phyloP scores from a whole-genome alignment of 2,329 filamentous ascomycete genomes.

The Microdochium trichocladiopsis region DNA sequence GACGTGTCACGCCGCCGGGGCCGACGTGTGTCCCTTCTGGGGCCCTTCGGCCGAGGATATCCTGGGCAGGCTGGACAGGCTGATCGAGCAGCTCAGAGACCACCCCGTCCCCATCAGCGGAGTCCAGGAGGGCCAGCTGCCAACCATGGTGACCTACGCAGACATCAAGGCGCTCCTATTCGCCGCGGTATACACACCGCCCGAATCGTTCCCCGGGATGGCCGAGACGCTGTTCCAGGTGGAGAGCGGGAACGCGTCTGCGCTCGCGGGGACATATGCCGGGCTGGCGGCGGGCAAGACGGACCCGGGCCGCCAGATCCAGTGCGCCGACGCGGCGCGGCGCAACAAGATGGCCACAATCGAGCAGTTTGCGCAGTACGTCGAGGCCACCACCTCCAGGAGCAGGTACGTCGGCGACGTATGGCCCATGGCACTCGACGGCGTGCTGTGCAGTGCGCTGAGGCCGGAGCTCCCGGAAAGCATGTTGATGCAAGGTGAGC shows the following conservation, averaged over 20 bases:
- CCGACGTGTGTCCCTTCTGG: conserved; percentile 19
- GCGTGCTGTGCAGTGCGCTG: conserved; percentile 16
- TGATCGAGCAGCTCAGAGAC: conserved; percentile 15
- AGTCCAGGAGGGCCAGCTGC: conserved; percentile 7
- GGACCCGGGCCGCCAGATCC: conserved; percentile 14
- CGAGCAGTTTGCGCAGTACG: conserved; percentile 15
- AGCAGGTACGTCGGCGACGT: conserved; percentile 24
- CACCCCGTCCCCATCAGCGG: conserved; percentile 16
- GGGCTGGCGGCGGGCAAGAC: conserved; percentile 1
- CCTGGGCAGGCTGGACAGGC: conserved; percentile 13
- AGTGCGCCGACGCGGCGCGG: conserved; percentile 19
- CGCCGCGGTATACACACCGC: conserved; percentile 12
- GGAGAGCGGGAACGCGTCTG: conserved; percentile 17
- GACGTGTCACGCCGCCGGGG: conserved; percentile 16
- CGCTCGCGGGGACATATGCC: conserved; percentile 13
- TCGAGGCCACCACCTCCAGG: conserved; percentile 13
- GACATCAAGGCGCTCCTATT: conserved; percentile 20
- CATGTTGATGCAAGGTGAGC: conserved; percentile 16
- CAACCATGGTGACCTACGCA: conserved; percentile 16
- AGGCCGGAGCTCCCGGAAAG: conserved; percentile 17
- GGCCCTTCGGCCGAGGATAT: conserved; percentile 17
- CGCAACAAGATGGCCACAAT: conserved; percentile 18
- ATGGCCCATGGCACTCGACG: conserved; percentile 15
- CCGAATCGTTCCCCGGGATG: conserved; percentile 14
- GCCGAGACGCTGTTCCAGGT: conserved; percentile 16